Percentiles rank a stretch among this genome's conserved stretches.
Evolutionary conservation across 768 basidiomycete species (phyloP).

Genomic region (Polyporus arcularius): DNA sequence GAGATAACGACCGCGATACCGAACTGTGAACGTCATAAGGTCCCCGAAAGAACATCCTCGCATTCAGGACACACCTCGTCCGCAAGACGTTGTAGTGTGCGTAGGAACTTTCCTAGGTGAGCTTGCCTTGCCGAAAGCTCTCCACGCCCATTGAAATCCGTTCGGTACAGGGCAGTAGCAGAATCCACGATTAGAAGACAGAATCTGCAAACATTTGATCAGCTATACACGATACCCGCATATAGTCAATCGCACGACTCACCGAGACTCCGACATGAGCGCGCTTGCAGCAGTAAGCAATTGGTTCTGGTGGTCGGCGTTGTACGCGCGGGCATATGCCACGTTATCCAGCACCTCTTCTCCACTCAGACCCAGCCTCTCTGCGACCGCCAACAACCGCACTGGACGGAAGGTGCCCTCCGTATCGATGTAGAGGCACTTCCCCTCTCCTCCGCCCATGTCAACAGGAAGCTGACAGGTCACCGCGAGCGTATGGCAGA

Average conservation of each 20-base stretch:
- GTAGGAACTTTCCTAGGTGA: conserved; percentile 93
- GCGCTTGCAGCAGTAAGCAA: conserved; percentile 91
- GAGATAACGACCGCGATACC: conserved; percentile 97
- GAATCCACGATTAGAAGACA: conserved; percentile 96
- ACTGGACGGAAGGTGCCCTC: conserved; percentile 99
- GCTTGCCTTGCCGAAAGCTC: conserved; percentile 94
- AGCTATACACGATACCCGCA: conserved; percentile 24
- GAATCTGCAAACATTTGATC: conserved; percentile 57
- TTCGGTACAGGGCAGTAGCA: conserved; percentile 92
- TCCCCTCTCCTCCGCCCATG: conserved; percentile 99
- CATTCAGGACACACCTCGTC: conserved; percentile 73
- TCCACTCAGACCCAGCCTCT: conserved; percentile 94
- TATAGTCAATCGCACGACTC: conserved; percentile 24
- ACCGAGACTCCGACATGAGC: conserved; percentile 99
- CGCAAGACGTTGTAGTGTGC: conserved; percentile 89
- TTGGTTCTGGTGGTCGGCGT: conserved; percentile 94
- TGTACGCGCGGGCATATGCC: conserved; percentile 97
- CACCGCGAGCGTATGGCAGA: conserved; percentile 97
- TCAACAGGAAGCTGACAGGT: conserved; percentile 96
- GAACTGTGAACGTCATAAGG: conserved; percentile 54
- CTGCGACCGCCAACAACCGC: conserved; percentile 90
- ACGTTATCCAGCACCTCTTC: conserved; percentile 99
- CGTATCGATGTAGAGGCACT: conserved; percentile 98
- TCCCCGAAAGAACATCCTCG: conserved; percentile 13
- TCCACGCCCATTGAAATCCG: conserved; percentile 93